Percentiles rank a stretch among this genome's conserved stretches.
phyloP scores from a whole-genome alignment of 2,329 filamentous ascomycete genomes.

The Chaetomium sp. region DNA sequence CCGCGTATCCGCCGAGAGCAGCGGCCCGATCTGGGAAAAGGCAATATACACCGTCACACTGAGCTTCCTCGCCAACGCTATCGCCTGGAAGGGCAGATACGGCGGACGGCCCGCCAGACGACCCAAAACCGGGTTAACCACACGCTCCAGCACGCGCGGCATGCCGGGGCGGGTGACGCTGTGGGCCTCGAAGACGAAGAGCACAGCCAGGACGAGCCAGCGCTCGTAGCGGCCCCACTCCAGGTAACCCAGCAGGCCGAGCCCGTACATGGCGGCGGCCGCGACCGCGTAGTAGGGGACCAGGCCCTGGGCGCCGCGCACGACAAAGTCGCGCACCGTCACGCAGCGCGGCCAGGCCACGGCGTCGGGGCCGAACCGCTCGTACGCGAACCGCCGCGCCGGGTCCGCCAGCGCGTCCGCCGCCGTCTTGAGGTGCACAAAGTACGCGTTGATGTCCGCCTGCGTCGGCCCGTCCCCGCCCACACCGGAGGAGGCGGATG shows the following conservation, averaged over 20 bases:
- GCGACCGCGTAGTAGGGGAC: conserved; percentile 63
- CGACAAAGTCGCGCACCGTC: conserved; percentile 73
- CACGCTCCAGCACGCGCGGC: conserved; percentile 45
- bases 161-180: conserved; percentile 57
- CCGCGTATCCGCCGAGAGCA: conserved; percentile 52
- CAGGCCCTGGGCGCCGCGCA: conserved; percentile 60
- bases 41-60: conserved; percentile 81
- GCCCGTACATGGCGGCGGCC: conserved; percentile 59
- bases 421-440: conserved; percentile 80
- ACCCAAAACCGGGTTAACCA: conserved; percentile 41
- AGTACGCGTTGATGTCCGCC: conserved; percentile 52
- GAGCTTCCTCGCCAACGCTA: conserved; percentile 73
- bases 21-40: conserved; percentile 75
- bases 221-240: conserved; percentile 68
- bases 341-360: conserved; percentile 57
- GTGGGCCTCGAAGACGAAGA: conserved; percentile 61
- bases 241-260: conserved; percentile 68
- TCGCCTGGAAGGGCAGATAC: conserved; percentile 82
- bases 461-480: conserved; percentile 14
- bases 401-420: conserved; percentile 81
- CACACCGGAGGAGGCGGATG: conserved; percentile 32
- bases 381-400: conserved; percentile 80
- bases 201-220: conserved; percentile 58
- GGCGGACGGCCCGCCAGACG: conserved; percentile 53
- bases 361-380: conserved; percentile 79